Evolutionary conservation across 2,329 filamentous ascomycete species (phyloP).

Genomic region (Knufia fluminis): DNA sequence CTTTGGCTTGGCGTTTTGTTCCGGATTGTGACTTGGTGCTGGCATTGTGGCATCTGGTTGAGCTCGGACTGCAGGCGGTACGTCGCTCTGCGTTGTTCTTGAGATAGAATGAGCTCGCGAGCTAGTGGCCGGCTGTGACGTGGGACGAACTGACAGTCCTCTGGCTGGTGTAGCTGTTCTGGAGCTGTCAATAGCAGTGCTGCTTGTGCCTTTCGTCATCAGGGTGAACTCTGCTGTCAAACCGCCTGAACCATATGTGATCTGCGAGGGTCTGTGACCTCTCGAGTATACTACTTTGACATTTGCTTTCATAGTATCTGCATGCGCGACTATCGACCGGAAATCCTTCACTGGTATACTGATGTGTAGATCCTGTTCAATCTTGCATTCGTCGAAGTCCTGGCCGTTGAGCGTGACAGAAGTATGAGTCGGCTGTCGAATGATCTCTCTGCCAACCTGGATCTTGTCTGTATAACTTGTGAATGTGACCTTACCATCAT

Average conservation of each 20-base stretch:
- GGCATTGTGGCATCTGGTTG: not conserved
- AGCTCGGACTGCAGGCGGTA: not conserved
- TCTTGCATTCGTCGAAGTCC: conserved; percentile 53
- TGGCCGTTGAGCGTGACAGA: conserved; percentile 52
- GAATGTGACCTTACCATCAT: conserved; percentile 50
- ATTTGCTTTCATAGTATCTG: conserved; percentile 47
- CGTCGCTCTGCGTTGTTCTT: conserved; percentile 5
- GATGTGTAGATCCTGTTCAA: conserved; percentile 52
- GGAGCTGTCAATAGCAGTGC: conserved; percentile 32
- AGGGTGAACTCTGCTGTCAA: conserved; percentile 52
- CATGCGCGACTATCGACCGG: conserved; percentile 54
- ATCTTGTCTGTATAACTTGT: conserved; percentile 60
- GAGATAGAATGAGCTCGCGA: conserved; percentile 11
- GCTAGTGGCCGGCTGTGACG: conserved; percentile 24
- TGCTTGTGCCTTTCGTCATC: conserved; percentile 54
- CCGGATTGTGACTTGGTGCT: not conserved
- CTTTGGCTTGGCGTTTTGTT: not conserved
- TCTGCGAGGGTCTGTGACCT: conserved; percentile 51
- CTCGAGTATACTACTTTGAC: conserved; percentile 51
- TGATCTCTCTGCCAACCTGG: conserved; percentile 53
- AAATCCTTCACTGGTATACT: conserved; percentile 58
- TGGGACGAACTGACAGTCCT: conserved; percentile 33
- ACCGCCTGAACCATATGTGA: conserved; percentile 49
- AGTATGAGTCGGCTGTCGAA: conserved; percentile 57
- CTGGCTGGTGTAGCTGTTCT: conserved; percentile 28